Percentiles rank a stretch among this genome's conserved stretches.
Evolutionary conservation across 1,284 basidiomycete species (phyloP).

Genomic region (Hortiboletus rubellus): DNA sequence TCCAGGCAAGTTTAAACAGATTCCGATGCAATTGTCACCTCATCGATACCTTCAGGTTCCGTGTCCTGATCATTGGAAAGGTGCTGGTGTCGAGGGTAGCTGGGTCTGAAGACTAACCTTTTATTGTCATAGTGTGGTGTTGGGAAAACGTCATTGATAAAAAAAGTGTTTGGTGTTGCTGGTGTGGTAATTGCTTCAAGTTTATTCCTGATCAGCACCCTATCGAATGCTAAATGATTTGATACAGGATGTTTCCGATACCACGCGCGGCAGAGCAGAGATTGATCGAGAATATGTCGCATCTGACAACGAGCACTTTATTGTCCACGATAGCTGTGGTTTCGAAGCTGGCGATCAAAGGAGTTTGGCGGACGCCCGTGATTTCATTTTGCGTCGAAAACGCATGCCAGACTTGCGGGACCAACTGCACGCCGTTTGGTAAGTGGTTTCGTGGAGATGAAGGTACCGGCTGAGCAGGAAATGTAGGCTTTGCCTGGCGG

Average conservation of each 20-base stretch:
- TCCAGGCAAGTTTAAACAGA: not conserved
- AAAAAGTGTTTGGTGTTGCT: not conserved
- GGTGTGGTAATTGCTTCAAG: not conserved
- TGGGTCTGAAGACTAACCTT: not conserved
- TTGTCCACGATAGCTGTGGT: not conserved
- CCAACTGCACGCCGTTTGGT: not conserved
- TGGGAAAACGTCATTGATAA: not conserved
- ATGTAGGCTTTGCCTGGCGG: not conserved
- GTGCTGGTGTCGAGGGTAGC: not conserved
- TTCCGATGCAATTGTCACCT: not conserved
- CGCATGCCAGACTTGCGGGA: not conserved
- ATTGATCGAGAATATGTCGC: not conserved
- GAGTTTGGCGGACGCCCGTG: not conserved
- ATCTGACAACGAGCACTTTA: not conserved
- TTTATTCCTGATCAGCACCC: not conserved
- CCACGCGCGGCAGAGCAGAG: not conserved
- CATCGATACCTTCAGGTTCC: not conserved
- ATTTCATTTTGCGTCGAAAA: not conserved
- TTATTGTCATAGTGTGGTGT: not conserved
- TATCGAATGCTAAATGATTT: not conserved
- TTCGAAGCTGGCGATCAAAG: not conserved
- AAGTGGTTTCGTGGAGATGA: not conserved
- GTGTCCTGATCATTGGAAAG: not conserved
- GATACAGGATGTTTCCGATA: not conserved
- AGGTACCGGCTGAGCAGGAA: not conserved